phyloP scores from a whole-genome alignment of 1,139 yeast species.

The Magnusiomyces tetraspermus region DNA sequence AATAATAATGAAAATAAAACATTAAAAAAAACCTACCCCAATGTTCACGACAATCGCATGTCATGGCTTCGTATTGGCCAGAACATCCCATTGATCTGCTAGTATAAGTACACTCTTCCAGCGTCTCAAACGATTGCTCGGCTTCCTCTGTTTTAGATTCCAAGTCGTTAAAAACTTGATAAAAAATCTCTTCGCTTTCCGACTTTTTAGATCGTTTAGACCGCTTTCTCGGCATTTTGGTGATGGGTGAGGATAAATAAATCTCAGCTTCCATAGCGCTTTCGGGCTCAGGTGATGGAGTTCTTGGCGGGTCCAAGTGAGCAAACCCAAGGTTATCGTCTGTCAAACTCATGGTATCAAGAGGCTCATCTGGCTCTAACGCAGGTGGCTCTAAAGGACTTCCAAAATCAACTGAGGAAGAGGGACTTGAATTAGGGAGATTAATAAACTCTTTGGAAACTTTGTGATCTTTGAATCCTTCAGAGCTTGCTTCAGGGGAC shows the following conservation, averaged over 20 bases:
- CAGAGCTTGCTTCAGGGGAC: background rate
- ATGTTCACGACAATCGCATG: constrained; percentile 71
- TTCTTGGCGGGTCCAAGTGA: background rate
- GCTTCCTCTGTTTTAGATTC: constrained; percentile 70
- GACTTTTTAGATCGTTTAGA: constrained; percentile 10
- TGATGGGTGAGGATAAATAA: constrained; percentile 3
- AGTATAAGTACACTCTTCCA: constrained; percentile 54
- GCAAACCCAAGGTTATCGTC: background rate
- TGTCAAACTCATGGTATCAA: background rate
- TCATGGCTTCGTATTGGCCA: constrained; percentile 68
- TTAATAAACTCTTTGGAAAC: background rate
- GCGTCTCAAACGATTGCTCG: constrained; percentile 42
- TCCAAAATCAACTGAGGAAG: background rate
- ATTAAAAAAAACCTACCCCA: constrained; percentile 30
- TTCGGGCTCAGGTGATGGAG: background rate
- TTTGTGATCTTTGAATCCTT: too few species aligned
- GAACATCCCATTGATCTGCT: constrained; percentile 53
- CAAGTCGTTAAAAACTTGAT: constrained; percentile 35
- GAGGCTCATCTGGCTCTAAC: background rate
- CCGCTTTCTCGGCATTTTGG: constrained; percentile 13
- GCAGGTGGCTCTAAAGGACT: background rate
- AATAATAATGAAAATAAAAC: background rate
- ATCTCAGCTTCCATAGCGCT: background rate
- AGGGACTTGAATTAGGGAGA: background rate
- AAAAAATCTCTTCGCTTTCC: background rate